Conservation (phyloP, 2,329 filamentous ascomycete species). For the Calonectria pteridis region DNA sequence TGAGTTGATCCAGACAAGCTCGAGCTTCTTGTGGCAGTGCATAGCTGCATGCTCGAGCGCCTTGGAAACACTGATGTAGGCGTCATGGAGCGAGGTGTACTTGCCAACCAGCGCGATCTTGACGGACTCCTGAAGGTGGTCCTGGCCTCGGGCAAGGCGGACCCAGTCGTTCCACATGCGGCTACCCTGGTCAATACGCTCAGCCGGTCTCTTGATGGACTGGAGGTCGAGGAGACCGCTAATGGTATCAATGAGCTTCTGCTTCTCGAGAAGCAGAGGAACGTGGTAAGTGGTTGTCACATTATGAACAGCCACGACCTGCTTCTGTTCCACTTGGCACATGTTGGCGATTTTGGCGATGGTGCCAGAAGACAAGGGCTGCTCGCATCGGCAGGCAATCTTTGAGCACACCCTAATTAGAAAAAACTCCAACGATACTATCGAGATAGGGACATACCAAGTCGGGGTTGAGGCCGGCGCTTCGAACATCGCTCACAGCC, state of each 20-base stretch:
- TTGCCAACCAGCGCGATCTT: constrained; percentile 92
- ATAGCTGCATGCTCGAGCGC: constrained; percentile 92
- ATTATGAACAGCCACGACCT: constrained; percentile 89
- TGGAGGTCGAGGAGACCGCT: neutral
- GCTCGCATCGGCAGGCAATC: constrained; percentile 94
- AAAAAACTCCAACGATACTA: no score
- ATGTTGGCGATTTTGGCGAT: constrained; percentile 89
- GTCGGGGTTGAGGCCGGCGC: constrained; percentile 80
- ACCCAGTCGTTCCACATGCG: constrained; percentile 62
- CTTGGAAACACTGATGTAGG: constrained; percentile 86
- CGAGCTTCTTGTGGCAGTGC: constrained; percentile 83
- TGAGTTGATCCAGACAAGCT: constrained; percentile 87
- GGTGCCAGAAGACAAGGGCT: constrained; percentile 77
- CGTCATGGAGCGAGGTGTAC: constrained; percentile 87
- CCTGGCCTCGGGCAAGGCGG: constrained; percentile 70
- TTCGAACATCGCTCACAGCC: constrained; percentile 86
- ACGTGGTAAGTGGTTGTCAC: constrained; percentile 95
- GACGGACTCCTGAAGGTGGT: constrained; percentile 69
- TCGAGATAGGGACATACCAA: constrained; percentile 61
- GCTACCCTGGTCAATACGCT: neutral
- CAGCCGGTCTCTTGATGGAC: neutral
- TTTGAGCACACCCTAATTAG: constrained; percentile 46
- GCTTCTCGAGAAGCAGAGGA: constrained; percentile 86
- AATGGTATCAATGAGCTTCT: constrained; percentile 72
- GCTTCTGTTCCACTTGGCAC: constrained; percentile 87